A percentile compares a stretch with the other conserved stretches of the same genome.
Conservation (phyloP, 164 flowering plant genomes). For the Vitis vinifera region DNA sequence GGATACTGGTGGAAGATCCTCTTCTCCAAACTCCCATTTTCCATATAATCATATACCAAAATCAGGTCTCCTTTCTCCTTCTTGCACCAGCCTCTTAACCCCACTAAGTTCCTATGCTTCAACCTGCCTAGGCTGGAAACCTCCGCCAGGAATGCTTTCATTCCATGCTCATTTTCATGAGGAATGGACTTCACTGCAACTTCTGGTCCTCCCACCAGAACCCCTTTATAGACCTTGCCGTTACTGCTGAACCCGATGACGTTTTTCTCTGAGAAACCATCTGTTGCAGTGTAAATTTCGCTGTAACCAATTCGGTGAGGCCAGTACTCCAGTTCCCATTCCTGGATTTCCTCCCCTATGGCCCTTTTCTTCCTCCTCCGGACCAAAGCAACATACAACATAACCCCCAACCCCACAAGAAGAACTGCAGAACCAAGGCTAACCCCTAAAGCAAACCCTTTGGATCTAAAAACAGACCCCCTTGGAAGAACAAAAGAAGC, state of each 20-base stretch:
- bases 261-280: conserved; percentile 36
- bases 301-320: conserved; percentile 42
- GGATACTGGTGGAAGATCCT: conserved; percentile 33
- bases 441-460: conserved; percentile 28
- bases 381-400: conserved; percentile 3
- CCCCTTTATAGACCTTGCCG: conserved; percentile 50
- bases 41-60: conserved; percentile 49
- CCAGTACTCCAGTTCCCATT: conserved; percentile 60
- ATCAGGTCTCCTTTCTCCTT: conserved; percentile 31
- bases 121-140: conserved; percentile 51
- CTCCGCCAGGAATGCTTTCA: conserved; percentile 47
- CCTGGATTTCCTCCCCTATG: conserved; percentile 27
- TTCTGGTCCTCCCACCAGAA: conserved; percentile 25
- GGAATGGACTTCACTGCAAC: conserved; percentile 46
- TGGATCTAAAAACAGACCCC: conserved; percentile 14
- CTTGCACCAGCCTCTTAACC: conserved; percentile 52
- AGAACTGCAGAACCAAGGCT: conserved; percentile 5
- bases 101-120: conserved; percentile 50
- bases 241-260: conserved; percentile 45
- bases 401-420: not conserved
- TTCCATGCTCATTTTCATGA: conserved; percentile 28
- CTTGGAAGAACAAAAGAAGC: conserved; percentile 37
- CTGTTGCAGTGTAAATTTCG: conserved; percentile 39
- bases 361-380: conserved; percentile 9
- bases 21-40: conserved; percentile 52